These are phyloP conservation scores for Coleophoma eucalyptorum DNA, from an alignment of 2,329 filamentous ascomycete species.

Conservation along the genomic window DNA sequence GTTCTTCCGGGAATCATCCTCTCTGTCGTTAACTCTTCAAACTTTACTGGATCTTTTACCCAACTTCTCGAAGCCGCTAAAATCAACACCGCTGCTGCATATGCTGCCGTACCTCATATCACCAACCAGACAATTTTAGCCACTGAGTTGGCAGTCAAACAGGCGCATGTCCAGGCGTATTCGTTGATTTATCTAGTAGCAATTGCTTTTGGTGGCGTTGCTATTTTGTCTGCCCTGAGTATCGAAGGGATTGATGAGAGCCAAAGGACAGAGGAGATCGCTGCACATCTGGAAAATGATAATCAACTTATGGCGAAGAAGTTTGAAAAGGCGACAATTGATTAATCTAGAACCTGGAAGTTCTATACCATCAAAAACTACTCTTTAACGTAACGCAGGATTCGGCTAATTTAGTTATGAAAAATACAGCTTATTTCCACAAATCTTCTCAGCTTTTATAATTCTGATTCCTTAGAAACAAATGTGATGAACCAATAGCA, in stretches of 20 bases:
- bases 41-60: background rate
- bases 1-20: constrained; percentile 23
- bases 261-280: no score
- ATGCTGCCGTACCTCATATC: background rate
- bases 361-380: no score
- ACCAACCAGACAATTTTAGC: constrained; percentile 3
- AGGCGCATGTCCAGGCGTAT: constrained; percentile 29
- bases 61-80: background rate
- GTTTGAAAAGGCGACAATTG: no score
- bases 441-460: no score
- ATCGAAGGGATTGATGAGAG: constrained; percentile 28
- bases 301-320: no score
- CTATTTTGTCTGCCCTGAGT: constrained; percentile 25
- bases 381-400: no score
- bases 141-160: constrained; percentile 25
- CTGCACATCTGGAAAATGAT: no score
- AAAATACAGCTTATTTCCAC: no score
- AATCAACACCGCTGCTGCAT: background rate
- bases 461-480: no score
- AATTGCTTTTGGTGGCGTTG: constrained; percentile 30
- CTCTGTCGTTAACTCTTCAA: constrained; percentile 4
- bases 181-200: constrained; percentile 30
- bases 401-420: no score
- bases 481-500: no score
- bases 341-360: no score